Conservation (phyloP, 352 stramenopile genomes). For the Phytophthora constricta region DNA sequence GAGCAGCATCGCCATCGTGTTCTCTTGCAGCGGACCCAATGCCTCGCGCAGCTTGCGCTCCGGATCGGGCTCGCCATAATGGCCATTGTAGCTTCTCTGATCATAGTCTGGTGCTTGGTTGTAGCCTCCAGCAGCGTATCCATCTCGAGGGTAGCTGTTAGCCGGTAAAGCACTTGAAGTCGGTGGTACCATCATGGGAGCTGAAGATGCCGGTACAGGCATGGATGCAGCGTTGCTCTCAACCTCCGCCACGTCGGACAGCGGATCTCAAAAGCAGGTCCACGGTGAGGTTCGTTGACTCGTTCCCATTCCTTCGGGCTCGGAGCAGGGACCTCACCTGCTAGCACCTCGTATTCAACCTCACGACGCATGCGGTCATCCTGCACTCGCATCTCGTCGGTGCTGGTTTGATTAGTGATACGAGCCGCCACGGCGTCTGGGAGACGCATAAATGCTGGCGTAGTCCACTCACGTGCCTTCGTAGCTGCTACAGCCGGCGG, state of each 20-base stretch:
- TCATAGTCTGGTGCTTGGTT: slow-evolving; percentile 27
- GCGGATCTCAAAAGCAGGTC: slow-evolving; percentile 64
- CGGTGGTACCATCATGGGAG: slow-evolving; percentile 26
- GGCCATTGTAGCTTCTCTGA: slow-evolving; percentile 31
- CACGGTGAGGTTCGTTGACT: slow-evolving; percentile 65
- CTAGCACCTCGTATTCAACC: slow-evolving; percentile 85
- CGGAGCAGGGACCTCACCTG: slow-evolving; percentile 75
- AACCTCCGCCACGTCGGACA: slow-evolving; percentile 64
- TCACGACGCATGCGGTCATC: slow-evolving; percentile 72
- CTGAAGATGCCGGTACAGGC: slow-evolving; percentile 14
- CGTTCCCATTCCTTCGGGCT: slow-evolving; percentile 85
- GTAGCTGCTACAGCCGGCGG: slow-evolving; percentile 49
- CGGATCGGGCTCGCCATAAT: slow-evolving; percentile 51
- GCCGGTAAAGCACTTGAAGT: slow-evolving; percentile 16
- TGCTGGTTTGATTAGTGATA: slow-evolving; percentile 38
- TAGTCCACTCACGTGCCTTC: slow-evolving; percentile 69
- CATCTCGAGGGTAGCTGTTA: slow-evolving; percentile 30
- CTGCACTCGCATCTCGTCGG: slow-evolving; percentile 74
- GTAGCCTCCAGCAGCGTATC: slow-evolving; percentile 33
- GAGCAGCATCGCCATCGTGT: slow-evolving; percentile 74
- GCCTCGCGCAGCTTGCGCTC: slow-evolving; percentile 69
- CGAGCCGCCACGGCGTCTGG: slow-evolving; percentile 60
- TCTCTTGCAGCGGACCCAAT: slow-evolving; percentile 72
- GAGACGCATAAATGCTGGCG: slow-evolving; percentile 65
- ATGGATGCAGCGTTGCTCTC: slow-evolving; percentile 26